Conservation (phyloP, 2,329 filamentous ascomycete species). For the Clarireedia monteithiana region DNA sequence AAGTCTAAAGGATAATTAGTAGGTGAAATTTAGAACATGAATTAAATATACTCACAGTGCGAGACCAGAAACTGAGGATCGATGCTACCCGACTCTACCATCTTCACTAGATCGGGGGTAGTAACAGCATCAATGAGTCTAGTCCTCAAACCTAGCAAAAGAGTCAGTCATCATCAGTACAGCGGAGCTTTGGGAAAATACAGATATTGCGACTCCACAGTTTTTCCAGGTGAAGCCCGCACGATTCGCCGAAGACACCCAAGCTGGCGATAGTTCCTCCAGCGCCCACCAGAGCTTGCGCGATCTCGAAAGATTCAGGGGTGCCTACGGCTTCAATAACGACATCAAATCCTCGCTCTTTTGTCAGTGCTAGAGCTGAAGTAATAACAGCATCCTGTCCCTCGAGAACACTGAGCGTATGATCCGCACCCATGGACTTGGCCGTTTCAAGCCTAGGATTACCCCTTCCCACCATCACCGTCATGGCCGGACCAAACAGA, state of each 20-base stretch:
- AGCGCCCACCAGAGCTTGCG: slow-evolving; percentile 42
- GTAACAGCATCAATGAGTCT: neutral
- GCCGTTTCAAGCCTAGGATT: slow-evolving; percentile 38
- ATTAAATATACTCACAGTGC: neutral
- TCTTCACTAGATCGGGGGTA: neutral
- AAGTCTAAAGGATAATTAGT: neutral
- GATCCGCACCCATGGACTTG: slow-evolving; percentile 39
- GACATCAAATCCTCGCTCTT: slow-evolving; percentile 43
- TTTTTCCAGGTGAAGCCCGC: slow-evolving; percentile 41
- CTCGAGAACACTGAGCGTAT: slow-evolving; percentile 36
- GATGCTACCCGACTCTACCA: neutral
- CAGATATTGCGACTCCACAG: slow-evolving; percentile 47
- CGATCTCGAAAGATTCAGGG: slow-evolving; percentile 43
- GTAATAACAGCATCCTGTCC: slow-evolving; percentile 17
- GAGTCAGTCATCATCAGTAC: neutral
- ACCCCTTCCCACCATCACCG: slow-evolving; percentile 45
- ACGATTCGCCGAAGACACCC: slow-evolving; percentile 46
- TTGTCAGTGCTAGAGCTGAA: slow-evolving; percentile 30
- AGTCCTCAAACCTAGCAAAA: neutral
- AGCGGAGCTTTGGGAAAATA: slow-evolving; percentile 24
- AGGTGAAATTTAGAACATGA: neutral
- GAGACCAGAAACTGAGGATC: neutral
- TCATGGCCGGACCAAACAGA: slow-evolving; percentile 42
- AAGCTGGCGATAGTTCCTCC: slow-evolving; percentile 49
- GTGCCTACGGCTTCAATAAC: slow-evolving; percentile 51